phyloP scores from a whole-genome alignment of 1,284 basidiomycete species.

The Puccinia polysora region DNA sequence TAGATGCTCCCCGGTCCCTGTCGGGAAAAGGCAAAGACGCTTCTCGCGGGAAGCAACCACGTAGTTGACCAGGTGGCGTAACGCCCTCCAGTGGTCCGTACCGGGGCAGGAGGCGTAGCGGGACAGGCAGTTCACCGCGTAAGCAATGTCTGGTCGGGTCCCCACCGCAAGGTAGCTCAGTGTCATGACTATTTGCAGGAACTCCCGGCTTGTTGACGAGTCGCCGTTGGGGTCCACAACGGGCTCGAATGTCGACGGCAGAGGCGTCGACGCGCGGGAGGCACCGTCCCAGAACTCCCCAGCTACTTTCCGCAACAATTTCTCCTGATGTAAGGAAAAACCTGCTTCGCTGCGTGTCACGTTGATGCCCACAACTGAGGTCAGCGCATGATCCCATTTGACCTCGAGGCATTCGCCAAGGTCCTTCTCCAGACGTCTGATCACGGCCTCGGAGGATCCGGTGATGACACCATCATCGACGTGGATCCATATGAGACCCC shows the following conservation, averaged over 20 bases:
- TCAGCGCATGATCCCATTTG: background rate
- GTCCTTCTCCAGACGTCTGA: background rate
- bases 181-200: background rate
- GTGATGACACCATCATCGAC: conserved; percentile 33
- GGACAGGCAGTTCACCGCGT: too few relatives aligned
- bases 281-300: conserved; percentile 3
- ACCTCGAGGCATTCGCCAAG: background rate
- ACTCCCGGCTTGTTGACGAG: background rate
- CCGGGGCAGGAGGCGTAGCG: too few relatives aligned
- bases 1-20: background rate
- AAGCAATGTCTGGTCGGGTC: background rate
- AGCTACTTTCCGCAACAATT: background rate
- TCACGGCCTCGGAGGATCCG: background rate
- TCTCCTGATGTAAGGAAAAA: background rate
- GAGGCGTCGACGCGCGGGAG: background rate
- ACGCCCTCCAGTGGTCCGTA: background rate
- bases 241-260: background rate
- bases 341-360: background rate
- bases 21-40: background rate
- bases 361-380: background rate
- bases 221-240: background rate
- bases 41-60: background rate
- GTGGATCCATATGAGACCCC: conserved; percentile 6
- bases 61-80: background rate
- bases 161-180: background rate